Evolutionary conservation across 257 asterid species (phyloP).

Genomic region (Plantago major): DNA sequence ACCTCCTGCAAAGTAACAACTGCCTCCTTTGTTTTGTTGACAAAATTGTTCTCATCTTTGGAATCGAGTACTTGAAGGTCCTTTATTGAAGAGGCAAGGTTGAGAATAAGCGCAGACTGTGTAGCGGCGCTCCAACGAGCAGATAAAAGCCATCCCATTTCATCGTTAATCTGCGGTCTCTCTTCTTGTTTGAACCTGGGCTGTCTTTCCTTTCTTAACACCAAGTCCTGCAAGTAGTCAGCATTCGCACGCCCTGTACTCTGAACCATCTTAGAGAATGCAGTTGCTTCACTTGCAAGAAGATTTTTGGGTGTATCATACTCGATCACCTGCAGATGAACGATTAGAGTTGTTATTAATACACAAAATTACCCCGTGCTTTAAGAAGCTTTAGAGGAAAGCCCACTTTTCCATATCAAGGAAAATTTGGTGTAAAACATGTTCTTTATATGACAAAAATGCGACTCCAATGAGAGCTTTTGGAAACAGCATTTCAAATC

Average conservation of each 20-base stretch:
- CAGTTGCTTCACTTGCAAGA: constrained; percentile 46
- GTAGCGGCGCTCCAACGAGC: constrained; percentile 47
- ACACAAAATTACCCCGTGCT: too few species aligned
- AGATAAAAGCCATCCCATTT: constrained; percentile 40
- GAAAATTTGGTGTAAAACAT: too few species aligned
- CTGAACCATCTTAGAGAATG: constrained; percentile 66
- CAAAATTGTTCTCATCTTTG: constrained; percentile 29
- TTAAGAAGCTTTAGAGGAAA: too few species aligned
- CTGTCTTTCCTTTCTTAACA: constrained; percentile 28
- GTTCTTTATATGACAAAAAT: too few species aligned
- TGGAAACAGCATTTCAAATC: too few species aligned
- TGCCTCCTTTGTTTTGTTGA: constrained; percentile 52
- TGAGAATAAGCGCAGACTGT: constrained; percentile 39
- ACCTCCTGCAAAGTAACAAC: constrained; percentile 49
- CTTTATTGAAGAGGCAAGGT: constrained; percentile 37
- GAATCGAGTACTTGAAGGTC: constrained; percentile 34
- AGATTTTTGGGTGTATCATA: constrained; percentile 54
- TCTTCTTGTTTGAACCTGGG: constrained; percentile 18
- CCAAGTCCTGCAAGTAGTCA: constrained; percentile 60
- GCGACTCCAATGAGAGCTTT: too few species aligned
- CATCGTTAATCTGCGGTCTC: constrained; percentile 20
- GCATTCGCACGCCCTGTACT: constrained; percentile 84
- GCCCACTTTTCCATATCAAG: too few species aligned
- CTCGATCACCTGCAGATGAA: constrained; percentile 36
- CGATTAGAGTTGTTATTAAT: too few species aligned